These are phyloP conservation scores for Dendrothele bispora DNA, from an alignment of 768 basidiomycete genomes.

Conservation along the genomic window DNA sequence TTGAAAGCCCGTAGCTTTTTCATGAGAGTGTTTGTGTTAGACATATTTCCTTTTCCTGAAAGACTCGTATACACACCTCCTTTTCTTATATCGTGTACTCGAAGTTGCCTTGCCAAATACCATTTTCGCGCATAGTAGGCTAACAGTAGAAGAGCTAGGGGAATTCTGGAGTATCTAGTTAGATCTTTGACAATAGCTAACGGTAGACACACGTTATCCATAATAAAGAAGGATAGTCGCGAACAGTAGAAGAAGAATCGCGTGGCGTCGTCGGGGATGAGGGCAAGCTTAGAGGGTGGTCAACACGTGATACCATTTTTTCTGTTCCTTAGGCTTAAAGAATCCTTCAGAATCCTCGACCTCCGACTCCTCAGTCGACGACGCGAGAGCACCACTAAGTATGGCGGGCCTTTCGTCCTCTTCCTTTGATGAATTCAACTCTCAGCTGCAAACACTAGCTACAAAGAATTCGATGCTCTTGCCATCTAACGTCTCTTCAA, in stretches of 20 bases:
- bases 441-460: constrained; percentile 55
- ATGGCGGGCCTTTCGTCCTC: not conserved
- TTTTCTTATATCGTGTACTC: constrained; percentile 52
- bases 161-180: constrained; percentile 33
- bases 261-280: not conserved
- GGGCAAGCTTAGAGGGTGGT: not conserved
- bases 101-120: constrained; percentile 46
- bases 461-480: constrained; percentile 62
- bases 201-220: constrained; percentile 43
- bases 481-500: constrained; percentile 78
- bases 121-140: constrained; percentile 48
- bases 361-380: not conserved
- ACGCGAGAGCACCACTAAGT: not conserved
- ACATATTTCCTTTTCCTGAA: not conserved
- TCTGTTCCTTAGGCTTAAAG: too few species aligned
- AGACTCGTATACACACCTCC: constrained; percentile 38
- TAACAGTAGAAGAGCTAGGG: constrained; percentile 42
- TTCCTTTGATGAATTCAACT: constrained; percentile 54
- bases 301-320: not conserved
- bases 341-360: too few species aligned
- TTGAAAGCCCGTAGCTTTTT: constrained; percentile 50
- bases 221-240: constrained; percentile 39
- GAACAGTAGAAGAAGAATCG: constrained; percentile 5
- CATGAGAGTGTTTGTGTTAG: not conserved
- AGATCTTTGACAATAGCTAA: not conserved